A percentile compares a stretch with the other conserved stretches of the same genome.
These are phyloP conservation scores for Capsella rubella DNA, from an alignment of 441 rosid species.

Conservation along the genomic window DNA sequence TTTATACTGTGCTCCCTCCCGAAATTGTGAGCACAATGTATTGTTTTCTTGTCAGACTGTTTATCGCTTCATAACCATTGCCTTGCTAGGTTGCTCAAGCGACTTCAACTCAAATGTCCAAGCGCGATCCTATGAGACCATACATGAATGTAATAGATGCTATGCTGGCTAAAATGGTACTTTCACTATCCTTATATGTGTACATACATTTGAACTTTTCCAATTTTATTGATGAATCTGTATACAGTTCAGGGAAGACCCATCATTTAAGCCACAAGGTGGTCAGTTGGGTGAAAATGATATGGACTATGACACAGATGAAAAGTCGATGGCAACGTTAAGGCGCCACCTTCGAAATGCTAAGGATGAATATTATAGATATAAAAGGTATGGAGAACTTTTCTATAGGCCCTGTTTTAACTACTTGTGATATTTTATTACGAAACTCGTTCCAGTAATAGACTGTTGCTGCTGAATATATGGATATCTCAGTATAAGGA, in stretches of 20 bases:
- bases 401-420: constrained; percentile 14
- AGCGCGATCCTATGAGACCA: constrained; percentile 97
- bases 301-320: constrained; percentile 99
- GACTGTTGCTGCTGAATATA: constrained; percentile 6
- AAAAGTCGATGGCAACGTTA: constrained; percentile 97
- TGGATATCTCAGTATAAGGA: background rate
- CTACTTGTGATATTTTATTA: background rate
- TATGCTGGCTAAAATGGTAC: constrained; percentile 89
- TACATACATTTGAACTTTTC: constrained; percentile 12
- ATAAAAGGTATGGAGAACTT: constrained; percentile 67
- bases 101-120: constrained; percentile 98
- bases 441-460: background rate
- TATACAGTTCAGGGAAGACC: constrained; percentile 83
- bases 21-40: background rate
- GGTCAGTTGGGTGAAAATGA: constrained; percentile 97
- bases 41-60: constrained; percentile 21
- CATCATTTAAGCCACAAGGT: constrained; percentile 97
- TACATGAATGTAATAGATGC: constrained; percentile 96
- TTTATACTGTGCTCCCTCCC: constrained; percentile 1
- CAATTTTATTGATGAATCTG: constrained; percentile 31
- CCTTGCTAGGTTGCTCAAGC: constrained; percentile 93
- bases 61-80: constrained; percentile 26
- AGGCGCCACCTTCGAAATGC: constrained; percentile 95
- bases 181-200: constrained; percentile 23
- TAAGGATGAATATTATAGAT: constrained; percentile 91